Conservation (phyloP, 805 yeast genomes). For the Metschnikowia baotianmanensis region DNA sequence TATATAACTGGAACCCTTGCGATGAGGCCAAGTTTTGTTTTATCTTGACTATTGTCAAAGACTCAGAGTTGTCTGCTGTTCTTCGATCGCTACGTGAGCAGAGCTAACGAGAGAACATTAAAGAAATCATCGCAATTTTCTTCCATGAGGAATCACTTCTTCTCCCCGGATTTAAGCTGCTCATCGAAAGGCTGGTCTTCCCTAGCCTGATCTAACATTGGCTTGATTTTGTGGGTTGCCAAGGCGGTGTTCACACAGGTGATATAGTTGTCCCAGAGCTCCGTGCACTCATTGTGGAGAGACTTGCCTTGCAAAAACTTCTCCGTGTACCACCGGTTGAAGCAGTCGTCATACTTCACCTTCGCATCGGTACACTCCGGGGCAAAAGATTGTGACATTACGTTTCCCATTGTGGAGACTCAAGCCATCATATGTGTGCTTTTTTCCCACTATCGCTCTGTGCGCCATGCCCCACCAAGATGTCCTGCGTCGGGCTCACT, state of each 20-base stretch:
- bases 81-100: too few species aligned
- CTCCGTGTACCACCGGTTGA: conserved; percentile 93
- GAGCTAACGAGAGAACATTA: too few species aligned
- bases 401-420: conserved; percentile 36
- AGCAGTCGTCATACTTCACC: conserved; percentile 86
- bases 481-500: conserved; percentile 1
- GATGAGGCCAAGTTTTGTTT: too few species aligned
- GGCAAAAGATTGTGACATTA: conserved; percentile 75
- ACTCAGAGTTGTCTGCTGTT: too few species aligned
- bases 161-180: conserved; percentile 3
- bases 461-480: neutral
- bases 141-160: neutral
- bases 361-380: conserved; percentile 93
- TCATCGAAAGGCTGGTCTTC: conserved; percentile 75
- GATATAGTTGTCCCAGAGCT: conserved; percentile 82
- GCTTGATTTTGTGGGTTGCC: conserved; percentile 71
- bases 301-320: conserved; percentile 54
- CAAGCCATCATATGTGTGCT: neutral
- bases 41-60: too few species aligned
- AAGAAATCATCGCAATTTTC: too few species aligned
- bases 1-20: too few species aligned
- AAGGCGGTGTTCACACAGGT: conserved; percentile 77
- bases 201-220: conserved; percentile 84
- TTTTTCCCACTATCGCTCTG: neutral
- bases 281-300: conserved; percentile 83